Evolutionary conservation across 352 stramenopile species (phyloP).

Genomic region (Phytophthora kernoviae): DNA sequence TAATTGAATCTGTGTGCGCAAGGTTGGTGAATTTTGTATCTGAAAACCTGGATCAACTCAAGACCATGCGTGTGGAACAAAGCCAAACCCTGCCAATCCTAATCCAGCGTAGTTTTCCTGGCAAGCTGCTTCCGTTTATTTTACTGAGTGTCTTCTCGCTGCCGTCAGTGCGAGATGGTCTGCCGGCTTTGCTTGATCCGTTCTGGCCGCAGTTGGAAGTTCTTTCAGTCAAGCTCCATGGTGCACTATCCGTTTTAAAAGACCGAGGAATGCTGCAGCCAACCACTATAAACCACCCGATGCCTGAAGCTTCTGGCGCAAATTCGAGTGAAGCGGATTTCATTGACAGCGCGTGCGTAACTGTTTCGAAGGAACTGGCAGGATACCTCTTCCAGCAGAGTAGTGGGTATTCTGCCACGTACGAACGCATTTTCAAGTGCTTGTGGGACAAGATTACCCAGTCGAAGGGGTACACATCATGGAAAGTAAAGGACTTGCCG

Average conservation of each 20-base stretch:
- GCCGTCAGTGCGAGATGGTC: slow-evolving; percentile 50
- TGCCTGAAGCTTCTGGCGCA: neutral
- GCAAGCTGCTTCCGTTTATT: slow-evolving; percentile 79
- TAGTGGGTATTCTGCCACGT: slow-evolving; percentile 23
- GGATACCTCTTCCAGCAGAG: slow-evolving; percentile 27
- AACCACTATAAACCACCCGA: neutral
- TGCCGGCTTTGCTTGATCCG: slow-evolving; percentile 40
- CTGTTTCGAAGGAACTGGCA: slow-evolving; percentile 43
- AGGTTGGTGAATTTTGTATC: slow-evolving; percentile 64
- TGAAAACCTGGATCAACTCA: slow-evolving; percentile 35
- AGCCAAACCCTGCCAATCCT: slow-evolving; percentile 29
- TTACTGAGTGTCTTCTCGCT: slow-evolving; percentile 73
- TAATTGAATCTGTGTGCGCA: slow-evolving; percentile 54
- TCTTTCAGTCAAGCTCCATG: slow-evolving; percentile 33
- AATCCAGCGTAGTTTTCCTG: slow-evolving; percentile 64
- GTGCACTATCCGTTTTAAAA: slow-evolving; percentile 9
- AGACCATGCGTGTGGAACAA: slow-evolving; percentile 22
- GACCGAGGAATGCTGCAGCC: slow-evolving; percentile 12
- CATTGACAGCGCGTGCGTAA: slow-evolving; percentile 17
- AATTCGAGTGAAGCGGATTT: slow-evolving; percentile 20
- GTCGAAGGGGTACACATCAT: slow-evolving; percentile 26
- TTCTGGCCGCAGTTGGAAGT: slow-evolving; percentile 58
- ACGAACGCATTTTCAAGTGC: slow-evolving; percentile 36
- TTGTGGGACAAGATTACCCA: slow-evolving; percentile 49
- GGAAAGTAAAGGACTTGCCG: slow-evolving; percentile 39